Evolutionary conservation across 116 monocot genomes (phyloP), one percentile per base, ranked within the genome.

Genomic region (Dioscorea cayenensis): DNA sequence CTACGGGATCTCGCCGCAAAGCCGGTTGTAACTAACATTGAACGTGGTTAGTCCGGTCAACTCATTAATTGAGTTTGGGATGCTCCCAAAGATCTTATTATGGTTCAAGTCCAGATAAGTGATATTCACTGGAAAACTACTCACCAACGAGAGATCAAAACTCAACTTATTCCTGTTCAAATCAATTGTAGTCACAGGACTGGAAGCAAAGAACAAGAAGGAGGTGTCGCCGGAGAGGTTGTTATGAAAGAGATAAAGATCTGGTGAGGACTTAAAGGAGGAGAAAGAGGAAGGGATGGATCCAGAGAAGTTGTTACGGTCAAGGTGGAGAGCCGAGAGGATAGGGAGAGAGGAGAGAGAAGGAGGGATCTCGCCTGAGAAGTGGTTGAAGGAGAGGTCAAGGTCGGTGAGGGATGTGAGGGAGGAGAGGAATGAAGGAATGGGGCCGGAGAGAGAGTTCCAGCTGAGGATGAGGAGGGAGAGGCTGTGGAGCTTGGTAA

Each of bases 291-390:
- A 8, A 7, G 66, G 66, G 66, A 66, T 66, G 66, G 35, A 7
- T 4, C 48, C 68, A 23, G 23, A 48, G 49, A 68, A 1, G 3
- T 50, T 3, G 49, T 68, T 68, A 3, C 58, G 28, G 51, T 63
- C 28, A 21, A 85, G 64, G 61, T 72, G 35, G 14, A 85, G 29
- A n/a, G 22, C 23, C 22, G 17, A 12, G 14, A 84, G 77, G 48
- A 51, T 58, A 14, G 77, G 61, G 60, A 74, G 73, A 17, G 18
- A 6, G 64, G 38, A 58, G 65, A 80, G 43, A 16, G 65, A 63
- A 12, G 76, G 52, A 0, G 81, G 81, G 64, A 84, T 72, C 28
- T 68, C 27, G 22, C 77, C 80, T 35, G 77, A 64, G 62, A 84
- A 63, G 10, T 50, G 67, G 73, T 73, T 81, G 72, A 60, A 58